Base-by-base conservation (phyloP, 2,329 filamentous ascomycete genomes). In the Cercospora beticola region DNA sequence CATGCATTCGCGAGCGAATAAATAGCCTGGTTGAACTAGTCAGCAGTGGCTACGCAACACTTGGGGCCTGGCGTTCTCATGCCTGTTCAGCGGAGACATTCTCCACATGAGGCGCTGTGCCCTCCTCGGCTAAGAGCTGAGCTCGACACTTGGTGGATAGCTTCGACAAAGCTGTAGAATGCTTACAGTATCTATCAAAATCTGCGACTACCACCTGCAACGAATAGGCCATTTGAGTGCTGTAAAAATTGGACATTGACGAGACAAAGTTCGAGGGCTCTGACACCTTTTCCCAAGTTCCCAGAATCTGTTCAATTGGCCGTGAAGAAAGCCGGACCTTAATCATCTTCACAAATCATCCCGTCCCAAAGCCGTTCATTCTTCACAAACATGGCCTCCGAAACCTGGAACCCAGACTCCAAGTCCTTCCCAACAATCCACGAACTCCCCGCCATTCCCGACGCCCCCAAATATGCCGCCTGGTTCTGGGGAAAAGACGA, bases 401-500 rank as follows among this genome's bases (percentile, higher is more conserved):
- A 66, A 61, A 68, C 59, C 3, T 73, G 70, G 71, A 81, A 88
- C 72, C 86, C 86, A 1, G 78, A 87, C 65, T 81, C 78, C 46
- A 83, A 82, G 16, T 82, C 77, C 16, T 87, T 89, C 62, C 86
- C 86, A 0, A 82, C 81, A 0, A 79, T 85, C 14, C 83, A 84
- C 64, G 83, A 88, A 62, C 79, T 88, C 4, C 85, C 86, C 21
- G 73, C 77, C 21, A 81, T 88, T 43, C 78, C 82, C 0, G 83
- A 83, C 36, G 85, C 85, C 1, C 87, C 86, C 0, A 79, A 84
- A 18, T 85, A 82, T 30, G 86, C 86, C 18, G 86, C 86, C 18
- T 89, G 87, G 87, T 84, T 87, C 28, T 88, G 86, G 86, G 86
- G 87, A 12, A 80, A 85, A 49, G 80, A 87, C 74, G 86, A 87